Evolutionary conservation across 208 protist genomes (phyloP).

Genomic region (Balamuthia mandrillaris): DNA sequence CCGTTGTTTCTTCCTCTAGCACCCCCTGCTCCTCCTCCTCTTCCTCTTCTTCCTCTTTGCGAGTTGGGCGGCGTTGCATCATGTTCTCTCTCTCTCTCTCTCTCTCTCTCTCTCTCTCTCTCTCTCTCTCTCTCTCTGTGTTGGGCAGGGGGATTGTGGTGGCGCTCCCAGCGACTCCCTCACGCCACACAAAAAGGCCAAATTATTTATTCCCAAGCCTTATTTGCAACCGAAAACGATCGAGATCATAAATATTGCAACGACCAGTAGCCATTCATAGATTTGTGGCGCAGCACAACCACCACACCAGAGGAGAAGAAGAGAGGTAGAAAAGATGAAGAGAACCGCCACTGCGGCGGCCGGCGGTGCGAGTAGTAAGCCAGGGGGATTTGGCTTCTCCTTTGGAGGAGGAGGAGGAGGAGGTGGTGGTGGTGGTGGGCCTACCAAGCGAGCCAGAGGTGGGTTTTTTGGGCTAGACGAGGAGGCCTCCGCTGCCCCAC

Average conservation of each 20-base stretch:
- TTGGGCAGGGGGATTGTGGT: not conserved
- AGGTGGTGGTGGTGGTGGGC: no score
- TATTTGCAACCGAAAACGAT: not conserved
- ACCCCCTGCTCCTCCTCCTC: not conserved
- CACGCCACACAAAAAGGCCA: not conserved
- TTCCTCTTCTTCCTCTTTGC: no score
- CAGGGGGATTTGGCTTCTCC: no score
- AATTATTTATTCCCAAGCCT: not conserved
- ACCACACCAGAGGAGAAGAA: not conserved
- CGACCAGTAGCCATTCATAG: not conserved
- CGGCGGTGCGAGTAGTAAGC: no score
- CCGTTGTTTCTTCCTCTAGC: not conserved
- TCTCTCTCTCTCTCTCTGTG: no score
- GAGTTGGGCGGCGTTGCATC: no score
- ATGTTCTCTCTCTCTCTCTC: no score
- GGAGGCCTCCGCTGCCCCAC: no score
- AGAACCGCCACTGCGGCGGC: not conserved
- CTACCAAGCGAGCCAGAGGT: no score
- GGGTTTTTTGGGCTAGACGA: no score
- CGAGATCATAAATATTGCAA: not conserved
- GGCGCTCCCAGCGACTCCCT: not conserved
- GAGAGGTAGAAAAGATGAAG: not conserved
- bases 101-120: no score
- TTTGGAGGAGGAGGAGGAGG: no score
- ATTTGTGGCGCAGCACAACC: not conserved